Conservation (phyloP, 371 early-diverging fungal genomes). For the Rhizopus delemar region DNA sequence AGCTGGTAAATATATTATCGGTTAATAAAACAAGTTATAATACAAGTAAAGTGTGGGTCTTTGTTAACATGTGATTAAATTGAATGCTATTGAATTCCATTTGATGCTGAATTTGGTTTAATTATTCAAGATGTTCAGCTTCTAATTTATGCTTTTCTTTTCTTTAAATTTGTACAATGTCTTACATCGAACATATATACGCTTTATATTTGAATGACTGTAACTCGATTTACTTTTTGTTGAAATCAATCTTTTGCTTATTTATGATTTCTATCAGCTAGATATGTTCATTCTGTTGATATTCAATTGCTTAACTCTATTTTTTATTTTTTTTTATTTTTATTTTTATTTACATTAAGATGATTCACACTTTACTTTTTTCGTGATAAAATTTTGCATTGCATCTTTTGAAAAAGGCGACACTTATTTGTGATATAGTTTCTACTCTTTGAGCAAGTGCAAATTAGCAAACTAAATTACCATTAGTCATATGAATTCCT, state of each 20-base stretch:
- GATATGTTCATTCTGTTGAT: slow-evolving; percentile 14
- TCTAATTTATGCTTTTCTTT: not conserved
- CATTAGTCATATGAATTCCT: too few species aligned
- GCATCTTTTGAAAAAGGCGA: too few species aligned
- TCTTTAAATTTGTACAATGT: too few species aligned
- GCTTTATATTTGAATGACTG: not conserved
- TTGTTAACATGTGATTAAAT: not conserved
- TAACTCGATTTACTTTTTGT: slow-evolving; percentile 9
- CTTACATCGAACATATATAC: not conserved
- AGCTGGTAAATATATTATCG: slow-evolving; percentile 38
- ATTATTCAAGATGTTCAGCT: not conserved
- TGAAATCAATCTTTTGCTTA: slow-evolving; percentile 30
- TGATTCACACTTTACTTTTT: too few species aligned
- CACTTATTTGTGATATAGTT: too few species aligned
- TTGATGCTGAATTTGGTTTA: slow-evolving; percentile 4
- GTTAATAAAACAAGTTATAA: not conserved
- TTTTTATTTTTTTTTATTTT: not conserved
- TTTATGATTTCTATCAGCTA: slow-evolving; percentile 27
- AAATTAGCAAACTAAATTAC: too few species aligned
- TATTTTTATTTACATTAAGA: not conserved
- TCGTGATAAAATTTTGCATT: too few species aligned
- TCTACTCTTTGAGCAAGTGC: too few species aligned
- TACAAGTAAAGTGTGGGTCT: not conserved
- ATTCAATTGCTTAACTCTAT: slow-evolving; percentile 9
- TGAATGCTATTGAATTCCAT: not conserved